phyloP scores from a whole-genome alignment of 176 grass and related monocot species.

The Aegilops speltoides region DNA sequence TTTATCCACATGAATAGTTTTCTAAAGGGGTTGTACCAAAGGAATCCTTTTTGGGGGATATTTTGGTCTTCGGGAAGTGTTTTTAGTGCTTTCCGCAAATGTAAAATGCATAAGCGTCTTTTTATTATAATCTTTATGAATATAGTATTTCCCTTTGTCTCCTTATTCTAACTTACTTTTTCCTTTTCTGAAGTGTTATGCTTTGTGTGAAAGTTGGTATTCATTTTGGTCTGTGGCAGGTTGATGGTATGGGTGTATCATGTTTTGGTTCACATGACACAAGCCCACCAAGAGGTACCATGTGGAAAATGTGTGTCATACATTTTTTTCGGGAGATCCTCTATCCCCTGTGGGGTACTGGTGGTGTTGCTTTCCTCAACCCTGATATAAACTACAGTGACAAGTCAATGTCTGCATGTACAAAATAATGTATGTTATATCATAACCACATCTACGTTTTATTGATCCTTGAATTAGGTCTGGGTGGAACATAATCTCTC shows the following conservation, averaged over 20 bases:
- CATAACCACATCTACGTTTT: background rate
- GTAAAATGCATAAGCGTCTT: background rate
- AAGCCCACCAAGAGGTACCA: slow-evolving; percentile 52
- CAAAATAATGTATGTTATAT: slow-evolving; percentile 83
- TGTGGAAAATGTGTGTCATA: slow-evolving; percentile 81
- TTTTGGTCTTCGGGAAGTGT: background rate
- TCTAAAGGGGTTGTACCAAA: background rate
- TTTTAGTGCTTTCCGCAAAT: slow-evolving; percentile 2
- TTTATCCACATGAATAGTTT: background rate
- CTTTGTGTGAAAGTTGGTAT: slow-evolving; percentile 20
- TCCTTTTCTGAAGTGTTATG: slow-evolving; percentile 14
- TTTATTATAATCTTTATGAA: background rate
- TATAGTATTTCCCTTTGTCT: slow-evolving; percentile 6
- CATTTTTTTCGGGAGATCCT: slow-evolving; percentile 78
- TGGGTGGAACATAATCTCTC: background rate
- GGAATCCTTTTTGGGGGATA: background rate
- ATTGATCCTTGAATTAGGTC: slow-evolving; percentile 16
- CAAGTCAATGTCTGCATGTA: slow-evolving; percentile 79
- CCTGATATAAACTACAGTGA: slow-evolving; percentile 60
- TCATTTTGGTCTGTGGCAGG: slow-evolving; percentile 47
- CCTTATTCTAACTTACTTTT: background rate
- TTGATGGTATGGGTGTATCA: slow-evolving; percentile 63
- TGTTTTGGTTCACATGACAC: slow-evolving; percentile 70
- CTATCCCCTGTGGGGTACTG: slow-evolving; percentile 66
- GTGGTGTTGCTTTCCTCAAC: slow-evolving; percentile 86